Base-by-base conservation (phyloP, 306 rosid genomes). In the Cicer chorassanicum region DNA sequence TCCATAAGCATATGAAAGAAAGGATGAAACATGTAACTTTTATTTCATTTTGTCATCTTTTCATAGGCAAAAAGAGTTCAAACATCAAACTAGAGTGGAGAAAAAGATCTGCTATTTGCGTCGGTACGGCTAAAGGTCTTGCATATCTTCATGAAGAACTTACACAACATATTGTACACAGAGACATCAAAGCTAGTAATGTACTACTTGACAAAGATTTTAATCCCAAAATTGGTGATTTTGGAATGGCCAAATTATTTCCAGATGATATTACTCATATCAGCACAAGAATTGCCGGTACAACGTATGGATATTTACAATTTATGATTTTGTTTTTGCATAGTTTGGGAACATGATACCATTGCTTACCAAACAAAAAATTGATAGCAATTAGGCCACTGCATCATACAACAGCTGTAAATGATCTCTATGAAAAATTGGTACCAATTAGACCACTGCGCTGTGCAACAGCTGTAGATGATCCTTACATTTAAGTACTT, bases 211-310 rank as follows among this genome's bases (percentile, higher is more conserved):
- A 90, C 74, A 64, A 29, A 21, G 85, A 92, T 69, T 85, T 85
- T 6, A 89, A 85, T 74, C 93, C 99, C 1, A 95, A 95, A 82
- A 92, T 95, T 24, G 99, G 99, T 16, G 99, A 95, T 85, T 95
- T 95, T 71, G 99, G 98, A 57, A 78, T 95, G 89, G 99, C 99
- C 44, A 95, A 90, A 82, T 87, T 95, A 76, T 95, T 95, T 81
- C 99, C 99, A 8, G 93, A 95, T 73, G 83, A 86, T 54, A 92
- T 95, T 62, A 95, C 97, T 78, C 99, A 95, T 80, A 92, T 95
- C 48, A 95, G 98, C 89, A 95, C 99, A 15, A 90, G 89, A 86
- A 95, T 95, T 72, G 98, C 99, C 0, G 99, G 99, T 78, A 95
- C 99, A 76, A 92, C 91, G 99, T 95, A 95, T 16, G 34, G 34